A percentile compares a stretch with the other conserved stretches of the same genome.
Conservation (phyloP, 2,329 filamentous ascomycete species). For the Stachybotrys chartarum region DNA sequence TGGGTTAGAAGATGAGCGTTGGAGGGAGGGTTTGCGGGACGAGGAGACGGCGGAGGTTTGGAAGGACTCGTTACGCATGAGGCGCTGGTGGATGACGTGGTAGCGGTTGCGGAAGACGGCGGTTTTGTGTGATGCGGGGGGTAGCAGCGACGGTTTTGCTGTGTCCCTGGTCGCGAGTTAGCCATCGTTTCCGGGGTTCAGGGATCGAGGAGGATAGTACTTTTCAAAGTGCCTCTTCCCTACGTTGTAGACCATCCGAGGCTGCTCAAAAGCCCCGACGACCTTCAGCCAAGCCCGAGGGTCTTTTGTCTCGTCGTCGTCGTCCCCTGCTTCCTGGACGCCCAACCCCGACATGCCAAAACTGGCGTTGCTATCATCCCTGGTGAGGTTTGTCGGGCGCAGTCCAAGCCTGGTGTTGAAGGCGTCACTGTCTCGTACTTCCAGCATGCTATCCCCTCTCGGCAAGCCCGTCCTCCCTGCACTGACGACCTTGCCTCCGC, state of each 20-base stretch:
- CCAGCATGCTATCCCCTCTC: constrained; percentile 55
- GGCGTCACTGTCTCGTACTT: constrained; percentile 44
- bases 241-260: constrained; percentile 67
- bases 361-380: constrained; percentile 60
- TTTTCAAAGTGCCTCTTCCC: constrained; percentile 86
- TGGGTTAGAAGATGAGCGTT: constrained; percentile 53
- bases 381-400: constrained; percentile 33
- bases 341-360: constrained; percentile 51
- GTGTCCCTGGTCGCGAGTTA: constrained; percentile 39
- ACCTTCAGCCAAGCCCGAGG: constrained; percentile 79
- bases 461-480: constrained; percentile 40
- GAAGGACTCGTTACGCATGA: constrained; percentile 89
- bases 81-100: constrained; percentile 83
- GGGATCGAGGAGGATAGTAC: constrained; percentile 27
- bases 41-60: constrained; percentile 71
- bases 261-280: constrained; percentile 78
- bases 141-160: constrained; percentile 63
- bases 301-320: constrained; percentile 57
- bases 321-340: constrained; percentile 46
- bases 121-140: constrained; percentile 74
- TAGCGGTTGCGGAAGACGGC: constrained; percentile 83
- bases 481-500: constrained; percentile 62
- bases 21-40: constrained; percentile 44
- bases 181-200: neutral
- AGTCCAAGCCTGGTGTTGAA: constrained; percentile 50